Evolutionary conservation across 192 early-diverging fungal genomes (phyloP), one percentile per base, ranked within the genome.

Genomic region (Dissophora ornata): DNA sequence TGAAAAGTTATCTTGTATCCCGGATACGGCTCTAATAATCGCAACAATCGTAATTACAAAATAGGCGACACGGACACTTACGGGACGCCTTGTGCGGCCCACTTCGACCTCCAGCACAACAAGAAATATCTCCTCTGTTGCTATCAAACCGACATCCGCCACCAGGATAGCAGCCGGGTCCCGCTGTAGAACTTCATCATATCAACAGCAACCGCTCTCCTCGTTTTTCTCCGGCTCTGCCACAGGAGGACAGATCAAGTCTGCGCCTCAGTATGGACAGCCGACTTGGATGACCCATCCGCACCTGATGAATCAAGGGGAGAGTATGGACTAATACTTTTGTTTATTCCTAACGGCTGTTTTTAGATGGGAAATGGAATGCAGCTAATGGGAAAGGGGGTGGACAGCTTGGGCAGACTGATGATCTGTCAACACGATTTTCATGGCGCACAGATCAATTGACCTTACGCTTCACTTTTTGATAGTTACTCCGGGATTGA

Each of bases 201-300:
- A 28, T 3, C 47, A 34, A 13, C 26, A 13, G 5, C 67, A 42
- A 60, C 21, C 13, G 30, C 19, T 12, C 15, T 25, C 19, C 28
- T 54, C 68, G 8, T 54, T 55, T 40, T 71, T 62, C n/a, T 61
- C 69, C 10, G 22, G 54, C 4, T 11, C 59, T 12, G 21, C 61
- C 21, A 16, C 9, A 18, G 21, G 19, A 13, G 30, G 32, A 15
- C 50, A 26, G 25, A 22, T 15, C 26, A 48, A 46, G 29, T 22
- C 32, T 3, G 32, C 60, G 18, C 18, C 69, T n/a, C 57, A 62
- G 10, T 82, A 73, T 70, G 97, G 97, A 10, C 97, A 98, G 73
- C 92, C 95, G 10, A 88, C 91, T 4, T 88, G 87, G 47, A 71
- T 87, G 30, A 93, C 93, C 9, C 97, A 96, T 57, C 94, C 95